Conservation (phyloP, 1,139 yeast genomes). For the Candida dubliniensis region DNA sequence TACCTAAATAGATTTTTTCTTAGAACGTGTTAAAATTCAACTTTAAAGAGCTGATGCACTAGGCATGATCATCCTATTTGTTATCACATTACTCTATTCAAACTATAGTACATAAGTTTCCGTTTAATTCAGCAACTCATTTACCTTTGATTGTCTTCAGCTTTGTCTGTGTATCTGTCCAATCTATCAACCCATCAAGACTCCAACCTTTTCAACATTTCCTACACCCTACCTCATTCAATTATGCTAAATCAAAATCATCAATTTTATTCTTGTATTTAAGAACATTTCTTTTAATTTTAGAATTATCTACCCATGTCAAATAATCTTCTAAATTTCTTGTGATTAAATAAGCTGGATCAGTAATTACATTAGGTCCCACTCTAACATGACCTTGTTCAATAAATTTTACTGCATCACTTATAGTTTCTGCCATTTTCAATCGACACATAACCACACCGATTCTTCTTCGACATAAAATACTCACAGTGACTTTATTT, state of each 20-base stretch:
- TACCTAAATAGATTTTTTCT: no score
- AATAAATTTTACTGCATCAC: conserved; percentile 86
- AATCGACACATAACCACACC: conserved; percentile 95
- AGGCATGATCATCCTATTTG: no score
- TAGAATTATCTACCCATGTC: conserved; percentile 95
- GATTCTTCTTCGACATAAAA: conserved; percentile 86
- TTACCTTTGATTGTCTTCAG: no score
- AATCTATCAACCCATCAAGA: background rate
- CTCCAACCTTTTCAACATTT: background rate
- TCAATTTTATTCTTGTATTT: conserved; percentile 86
- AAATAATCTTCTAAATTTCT: conserved; percentile 92
- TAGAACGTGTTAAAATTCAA: background rate
- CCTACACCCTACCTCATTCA: background rate
- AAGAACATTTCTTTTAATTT: conserved; percentile 86
- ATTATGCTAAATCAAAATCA: conserved; percentile 65
- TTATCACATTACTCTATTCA: no score
- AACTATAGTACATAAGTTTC: no score
- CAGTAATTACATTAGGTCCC: conserved; percentile 94
- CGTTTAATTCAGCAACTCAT: no score
- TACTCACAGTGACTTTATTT: conserved; percentile 87
- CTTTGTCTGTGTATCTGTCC: background rate
- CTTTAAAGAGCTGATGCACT: background rate
- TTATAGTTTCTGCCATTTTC: conserved; percentile 88
- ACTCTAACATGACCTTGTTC: conserved; percentile 98
- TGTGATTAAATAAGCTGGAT: conserved; percentile 92